These are phyloP conservation scores for Candida gorgasii DNA, from an alignment of 805 yeast genomes.

Conservation along the genomic window DNA sequence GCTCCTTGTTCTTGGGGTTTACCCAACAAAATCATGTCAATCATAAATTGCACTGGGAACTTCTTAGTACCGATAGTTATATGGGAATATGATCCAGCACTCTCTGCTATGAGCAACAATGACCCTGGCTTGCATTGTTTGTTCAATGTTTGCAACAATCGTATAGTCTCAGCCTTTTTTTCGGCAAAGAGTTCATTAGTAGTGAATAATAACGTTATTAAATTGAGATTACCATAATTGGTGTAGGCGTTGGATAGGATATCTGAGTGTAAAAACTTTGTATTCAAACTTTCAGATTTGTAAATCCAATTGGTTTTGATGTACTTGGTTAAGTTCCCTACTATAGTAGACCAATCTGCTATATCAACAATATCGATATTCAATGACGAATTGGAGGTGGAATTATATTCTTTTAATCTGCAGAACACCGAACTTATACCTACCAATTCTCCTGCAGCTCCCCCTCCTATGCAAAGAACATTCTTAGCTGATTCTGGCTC, in stretches of 20 bases:
- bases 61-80: conserved; percentile 71
- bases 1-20: conserved; percentile 45
- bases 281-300: conserved; percentile 26
- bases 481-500: conserved; percentile 31
- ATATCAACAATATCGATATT: conserved; percentile 66
- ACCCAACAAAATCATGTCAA: conserved; percentile 71
- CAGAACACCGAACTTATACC: conserved; percentile 62
- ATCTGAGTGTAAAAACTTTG: conserved; percentile 33
- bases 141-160: conserved; percentile 56
- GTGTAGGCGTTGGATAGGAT: conserved; percentile 22
- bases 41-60: conserved; percentile 79
- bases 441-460: conserved; percentile 83
- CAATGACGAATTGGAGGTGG: conserved; percentile 35
- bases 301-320: conserved; percentile 57
- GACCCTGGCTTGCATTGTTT: conserved; percentile 55
- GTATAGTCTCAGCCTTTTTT: conserved; percentile 60
- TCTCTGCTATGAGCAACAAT: conserved; percentile 68
- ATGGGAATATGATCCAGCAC: conserved; percentile 89
- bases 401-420: conserved; percentile 34
- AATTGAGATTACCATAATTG: conserved; percentile 27
- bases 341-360: conserved; percentile 71
- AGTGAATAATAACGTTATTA: conserved; percentile 78
- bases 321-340: conserved; percentile 43
- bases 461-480: conserved; percentile 78
- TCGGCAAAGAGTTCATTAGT: conserved; percentile 83